phyloP scores from a whole-genome alignment of 2,329 filamentous ascomycete genomes.

The Sporothrix inflata region DNA sequence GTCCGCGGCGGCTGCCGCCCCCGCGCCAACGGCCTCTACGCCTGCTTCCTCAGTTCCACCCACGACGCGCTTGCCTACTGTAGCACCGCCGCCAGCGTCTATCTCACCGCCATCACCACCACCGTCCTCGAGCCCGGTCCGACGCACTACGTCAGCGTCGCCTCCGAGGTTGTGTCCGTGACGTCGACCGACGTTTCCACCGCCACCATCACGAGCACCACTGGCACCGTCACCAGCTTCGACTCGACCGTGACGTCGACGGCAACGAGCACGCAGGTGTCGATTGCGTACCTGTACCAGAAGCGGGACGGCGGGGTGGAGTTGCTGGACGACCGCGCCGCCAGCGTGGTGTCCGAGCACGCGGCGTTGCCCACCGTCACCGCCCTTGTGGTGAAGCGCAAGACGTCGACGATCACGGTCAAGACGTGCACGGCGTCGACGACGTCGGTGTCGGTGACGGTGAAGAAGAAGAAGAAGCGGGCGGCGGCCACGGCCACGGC shows the following conservation, averaged over 20 bases:
- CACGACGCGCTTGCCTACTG: slow-evolving; percentile 10
- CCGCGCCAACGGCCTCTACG: slow-evolving; percentile 6
- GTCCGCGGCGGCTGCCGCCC: not conserved
- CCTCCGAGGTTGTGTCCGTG: not conserved
- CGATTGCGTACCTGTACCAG: not conserved
- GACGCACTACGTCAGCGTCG: not conserved
- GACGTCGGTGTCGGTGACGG: not conserved
- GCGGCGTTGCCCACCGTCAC: not conserved
- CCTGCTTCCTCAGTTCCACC: slow-evolving; percentile 3
- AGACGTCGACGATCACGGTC: not conserved
- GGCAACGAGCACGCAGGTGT: not conserved
- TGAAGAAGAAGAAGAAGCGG: not conserved
- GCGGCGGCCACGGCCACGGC: not conserved
- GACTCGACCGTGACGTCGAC: not conserved
- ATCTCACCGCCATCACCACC: not conserved
- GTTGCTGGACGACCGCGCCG: not conserved
- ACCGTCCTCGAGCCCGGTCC: not conserved
- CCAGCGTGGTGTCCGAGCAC: too few relatives aligned
- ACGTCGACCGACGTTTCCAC: not conserved
- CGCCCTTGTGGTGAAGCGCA: not conserved
- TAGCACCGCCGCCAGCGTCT: slow-evolving; percentile 12
- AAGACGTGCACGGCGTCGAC: slow-evolving; percentile 4
- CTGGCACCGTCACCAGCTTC: not conserved
- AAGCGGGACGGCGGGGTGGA: not conserved
- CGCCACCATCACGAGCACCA: not conserved